Conservation (phyloP, 371 early-diverging fungal genomes). For the Basidiobolus meristosporus region DNA sequence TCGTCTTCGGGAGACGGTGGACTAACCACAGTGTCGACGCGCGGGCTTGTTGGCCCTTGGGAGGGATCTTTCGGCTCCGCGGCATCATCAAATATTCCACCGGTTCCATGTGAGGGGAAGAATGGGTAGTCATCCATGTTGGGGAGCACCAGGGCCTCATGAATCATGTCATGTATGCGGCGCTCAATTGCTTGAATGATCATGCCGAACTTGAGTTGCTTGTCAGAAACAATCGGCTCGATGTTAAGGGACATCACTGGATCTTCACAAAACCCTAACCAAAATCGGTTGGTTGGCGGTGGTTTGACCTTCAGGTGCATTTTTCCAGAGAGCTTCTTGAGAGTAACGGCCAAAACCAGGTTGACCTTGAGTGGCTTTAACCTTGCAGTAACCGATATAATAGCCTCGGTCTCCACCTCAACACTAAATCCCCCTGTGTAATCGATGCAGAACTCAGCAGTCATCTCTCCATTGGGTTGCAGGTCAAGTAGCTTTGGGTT, state of each 20-base stretch:
- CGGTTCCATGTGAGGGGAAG: slow-evolving; percentile 39
- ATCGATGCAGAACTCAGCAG: slow-evolving; percentile 50
- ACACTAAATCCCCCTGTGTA: slow-evolving; percentile 58
- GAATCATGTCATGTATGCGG: slow-evolving; percentile 63
- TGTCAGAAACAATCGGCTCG: slow-evolving; percentile 74
- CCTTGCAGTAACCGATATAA: slow-evolving; percentile 17
- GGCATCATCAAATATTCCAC: slow-evolving; percentile 22
- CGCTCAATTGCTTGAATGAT: slow-evolving; percentile 70
- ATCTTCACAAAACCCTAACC: slow-evolving; percentile 72
- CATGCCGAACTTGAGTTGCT: slow-evolving; percentile 51
- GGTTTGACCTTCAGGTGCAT: slow-evolving; percentile 60
- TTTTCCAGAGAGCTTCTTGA: slow-evolving; percentile 50
- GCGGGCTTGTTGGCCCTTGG: no score
- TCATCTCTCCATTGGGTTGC: slow-evolving; percentile 45
- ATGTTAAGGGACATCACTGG: slow-evolving; percentile 64
- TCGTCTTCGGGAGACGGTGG: no score
- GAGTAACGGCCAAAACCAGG: slow-evolving; percentile 51
- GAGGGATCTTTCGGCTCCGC: no score
- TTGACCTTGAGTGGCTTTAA: slow-evolving; percentile 55
- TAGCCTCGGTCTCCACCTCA: slow-evolving; percentile 49
- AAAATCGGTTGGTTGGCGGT: slow-evolving; percentile 71
- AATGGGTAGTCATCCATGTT: slow-evolving; percentile 83
- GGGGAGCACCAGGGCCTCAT: slow-evolving; percentile 66
- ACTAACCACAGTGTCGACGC: no score
- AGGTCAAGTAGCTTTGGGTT: slow-evolving; percentile 51